Evolutionary conservation across 768 basidiomycete species (phyloP).

Genomic region (Amylocystis lapponica): DNA sequence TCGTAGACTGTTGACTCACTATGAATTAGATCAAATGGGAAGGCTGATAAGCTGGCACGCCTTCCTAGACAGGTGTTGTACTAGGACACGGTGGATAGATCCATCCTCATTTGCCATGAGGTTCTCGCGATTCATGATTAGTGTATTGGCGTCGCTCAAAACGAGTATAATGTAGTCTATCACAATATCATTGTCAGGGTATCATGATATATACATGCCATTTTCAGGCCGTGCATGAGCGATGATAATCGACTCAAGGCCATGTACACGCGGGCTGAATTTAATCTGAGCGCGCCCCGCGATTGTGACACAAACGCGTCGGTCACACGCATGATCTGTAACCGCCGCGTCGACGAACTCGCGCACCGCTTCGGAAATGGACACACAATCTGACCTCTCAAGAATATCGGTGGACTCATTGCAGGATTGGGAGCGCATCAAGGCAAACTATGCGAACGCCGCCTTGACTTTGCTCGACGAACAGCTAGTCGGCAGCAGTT

Average conservation of each 20-base stretch:
- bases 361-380: neutral
- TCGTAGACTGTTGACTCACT: neutral
- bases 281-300: too few species aligned
- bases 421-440: slow-evolving; percentile 61
- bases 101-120: too few species aligned
- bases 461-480: slow-evolving; percentile 42
- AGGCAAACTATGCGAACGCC: slow-evolving; percentile 43
- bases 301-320: neutral
- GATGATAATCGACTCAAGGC: too few species aligned
- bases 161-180: too few species aligned
- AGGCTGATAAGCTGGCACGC: slow-evolving; percentile 1
- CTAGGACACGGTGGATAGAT: too few species aligned
- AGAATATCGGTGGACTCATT: slow-evolving; percentile 61
- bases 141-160: too few species aligned
- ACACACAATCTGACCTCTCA: slow-evolving; percentile 32
- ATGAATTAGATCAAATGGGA: slow-evolving; percentile 19
- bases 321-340: neutral
- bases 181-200: too few species aligned
- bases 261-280: neutral
- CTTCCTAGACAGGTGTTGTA: neutral
- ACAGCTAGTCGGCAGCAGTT: slow-evolving; percentile 35
- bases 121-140: too few species aligned
- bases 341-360: neutral
- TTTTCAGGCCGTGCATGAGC: too few species aligned
- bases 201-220: too few species aligned